Percentiles rank a stretch among this genome's conserved stretches.
These are phyloP conservation scores for Purpureocillium lavendulum DNA, from an alignment of 2,329 filamentous ascomycete species.

Conservation along the genomic window DNA sequence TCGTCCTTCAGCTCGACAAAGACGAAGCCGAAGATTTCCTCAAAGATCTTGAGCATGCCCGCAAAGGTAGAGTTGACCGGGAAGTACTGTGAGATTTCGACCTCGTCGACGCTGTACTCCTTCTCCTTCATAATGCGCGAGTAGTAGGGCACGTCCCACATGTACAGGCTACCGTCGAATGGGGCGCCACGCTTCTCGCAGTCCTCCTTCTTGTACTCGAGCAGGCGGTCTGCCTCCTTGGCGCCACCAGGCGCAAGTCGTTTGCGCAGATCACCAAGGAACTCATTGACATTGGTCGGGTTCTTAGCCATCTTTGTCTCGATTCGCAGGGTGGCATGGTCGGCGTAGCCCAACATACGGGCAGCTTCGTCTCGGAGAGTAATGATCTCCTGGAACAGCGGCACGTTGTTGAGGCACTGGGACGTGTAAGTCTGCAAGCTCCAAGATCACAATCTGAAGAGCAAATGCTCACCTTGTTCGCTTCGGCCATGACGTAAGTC, in stretches of 20 bases:
- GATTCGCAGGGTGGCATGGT: constrained; percentile 68
- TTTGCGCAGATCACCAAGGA: constrained; percentile 60
- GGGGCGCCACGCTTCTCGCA: constrained; percentile 48
- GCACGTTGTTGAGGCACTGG: constrained; percentile 59
- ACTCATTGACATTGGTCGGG: constrained; percentile 61
- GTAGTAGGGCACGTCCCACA: constrained; percentile 79
- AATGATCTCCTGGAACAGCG: constrained; percentile 67
- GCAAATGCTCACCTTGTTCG: constrained; percentile 82
- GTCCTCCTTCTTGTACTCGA: constrained; percentile 66
- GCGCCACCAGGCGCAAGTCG: constrained; percentile 61
- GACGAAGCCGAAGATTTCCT: constrained; percentile 70
- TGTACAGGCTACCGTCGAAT: constrained; percentile 64
- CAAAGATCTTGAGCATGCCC: constrained; percentile 77
- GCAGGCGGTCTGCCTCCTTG: constrained; percentile 62
- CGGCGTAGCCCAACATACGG: constrained; percentile 65
- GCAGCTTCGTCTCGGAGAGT: constrained; percentile 71
- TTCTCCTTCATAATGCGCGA: constrained; percentile 73
- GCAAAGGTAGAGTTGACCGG: constrained; percentile 65
- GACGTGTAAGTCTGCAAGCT: background rate
- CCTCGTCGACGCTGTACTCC: constrained; percentile 72
- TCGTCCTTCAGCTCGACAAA: constrained; percentile 65
- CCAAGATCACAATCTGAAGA: too few relatives aligned
- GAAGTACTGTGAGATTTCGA: constrained; percentile 77
- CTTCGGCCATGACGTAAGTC: constrained; percentile 63
- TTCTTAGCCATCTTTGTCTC: constrained; percentile 84